Conservation (phyloP, 768 basidiomycete genomes). For the Xerocomus potaroensis region DNA sequence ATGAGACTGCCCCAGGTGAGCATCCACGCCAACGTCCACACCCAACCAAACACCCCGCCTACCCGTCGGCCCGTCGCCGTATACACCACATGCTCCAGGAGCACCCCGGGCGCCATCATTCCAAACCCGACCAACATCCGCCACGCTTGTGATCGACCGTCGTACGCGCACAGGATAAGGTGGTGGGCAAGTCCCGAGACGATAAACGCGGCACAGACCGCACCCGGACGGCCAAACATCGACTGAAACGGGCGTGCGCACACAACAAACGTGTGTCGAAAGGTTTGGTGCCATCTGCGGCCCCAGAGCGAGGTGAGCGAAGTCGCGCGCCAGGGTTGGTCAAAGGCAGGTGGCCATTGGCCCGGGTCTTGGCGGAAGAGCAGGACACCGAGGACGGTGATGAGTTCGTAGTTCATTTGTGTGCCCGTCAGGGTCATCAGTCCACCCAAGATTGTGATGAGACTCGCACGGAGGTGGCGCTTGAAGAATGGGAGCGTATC, state of each 20-base stretch:
- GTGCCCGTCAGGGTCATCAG: constrained; percentile 43
- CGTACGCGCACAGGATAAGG: constrained; percentile 49
- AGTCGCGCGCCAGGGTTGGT: constrained; percentile 30
- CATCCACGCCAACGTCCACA: constrained; percentile 33
- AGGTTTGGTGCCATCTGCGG: constrained; percentile 35
- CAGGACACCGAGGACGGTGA: constrained; percentile 19
- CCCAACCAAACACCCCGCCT: constrained; percentile 26
- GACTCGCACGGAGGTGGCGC: constrained; percentile 36
- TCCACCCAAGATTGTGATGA: constrained; percentile 41
- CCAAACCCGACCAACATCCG: constrained; percentile 47
- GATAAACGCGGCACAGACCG: constrained; percentile 51
- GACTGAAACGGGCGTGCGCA: constrained; percentile 26
- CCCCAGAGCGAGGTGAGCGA: constrained; percentile 35
- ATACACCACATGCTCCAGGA: constrained; percentile 38
- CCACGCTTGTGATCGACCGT: constrained; percentile 34
- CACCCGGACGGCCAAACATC: constrained; percentile 44
- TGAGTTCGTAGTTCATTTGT: constrained; percentile 27
- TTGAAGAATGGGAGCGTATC: constrained; percentile 22
- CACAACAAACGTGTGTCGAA: constrained; percentile 30
- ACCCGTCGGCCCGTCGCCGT: constrained; percentile 23
- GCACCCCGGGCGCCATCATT: constrained; percentile 48
- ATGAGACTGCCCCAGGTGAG: constrained; percentile 20
- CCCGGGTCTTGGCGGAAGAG: constrained; percentile 24
- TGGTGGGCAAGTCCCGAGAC: constrained; percentile 55
- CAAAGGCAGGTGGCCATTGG: constrained; percentile 32